Evolutionary conservation across 1,139 yeast species (phyloP).

Genomic region (Saccharomyces uvarum): DNA sequence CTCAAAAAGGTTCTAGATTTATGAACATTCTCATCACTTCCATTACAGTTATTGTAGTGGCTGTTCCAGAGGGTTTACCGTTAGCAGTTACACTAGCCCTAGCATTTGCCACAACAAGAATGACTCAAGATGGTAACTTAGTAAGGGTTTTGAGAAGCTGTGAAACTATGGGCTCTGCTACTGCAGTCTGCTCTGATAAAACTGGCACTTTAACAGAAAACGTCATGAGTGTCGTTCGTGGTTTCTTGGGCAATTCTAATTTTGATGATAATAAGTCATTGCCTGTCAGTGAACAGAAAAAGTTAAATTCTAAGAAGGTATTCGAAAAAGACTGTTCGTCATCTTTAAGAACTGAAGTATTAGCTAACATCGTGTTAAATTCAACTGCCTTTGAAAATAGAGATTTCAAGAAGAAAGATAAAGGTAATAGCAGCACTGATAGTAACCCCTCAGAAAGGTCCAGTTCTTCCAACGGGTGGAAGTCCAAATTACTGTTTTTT

Average conservation of each 20-base stretch:
- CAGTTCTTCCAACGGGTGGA: neutral
- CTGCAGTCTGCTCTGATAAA: slow-evolving; percentile 93
- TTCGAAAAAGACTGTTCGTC: slow-evolving; percentile 25
- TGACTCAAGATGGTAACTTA: slow-evolving; percentile 92
- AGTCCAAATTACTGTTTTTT: slow-evolving; percentile 18
- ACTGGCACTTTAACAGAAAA: slow-evolving; percentile 95
- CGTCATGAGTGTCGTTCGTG: slow-evolving; percentile 80
- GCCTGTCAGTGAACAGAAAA: slow-evolving; percentile 23
- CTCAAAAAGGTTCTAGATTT: slow-evolving; percentile 78
- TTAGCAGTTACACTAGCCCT: slow-evolving; percentile 91
- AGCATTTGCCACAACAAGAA: slow-evolving; percentile 95
- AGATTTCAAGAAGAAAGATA: slow-evolving; percentile 17
- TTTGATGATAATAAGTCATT: slow-evolving; percentile 28
- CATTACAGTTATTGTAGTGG: slow-evolving; percentile 88
- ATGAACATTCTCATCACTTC: slow-evolving; percentile 84
- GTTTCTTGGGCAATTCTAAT: slow-evolving; percentile 46
- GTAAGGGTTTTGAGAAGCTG: slow-evolving; percentile 91
- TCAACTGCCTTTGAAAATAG: slow-evolving; percentile 83
- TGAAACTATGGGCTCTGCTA: slow-evolving; percentile 98
- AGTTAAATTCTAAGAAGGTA: slow-evolving; percentile 30
- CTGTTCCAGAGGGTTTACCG: slow-evolving; percentile 97
- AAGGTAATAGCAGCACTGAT: neutral
- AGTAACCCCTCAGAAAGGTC: neutral
- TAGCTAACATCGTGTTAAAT: slow-evolving; percentile 63
- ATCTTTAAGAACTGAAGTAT: slow-evolving; percentile 36